These are phyloP conservation scores for Cucurbita ficifolia DNA, from an alignment of 306 rosid genomes.

Conservation along the genomic window DNA sequence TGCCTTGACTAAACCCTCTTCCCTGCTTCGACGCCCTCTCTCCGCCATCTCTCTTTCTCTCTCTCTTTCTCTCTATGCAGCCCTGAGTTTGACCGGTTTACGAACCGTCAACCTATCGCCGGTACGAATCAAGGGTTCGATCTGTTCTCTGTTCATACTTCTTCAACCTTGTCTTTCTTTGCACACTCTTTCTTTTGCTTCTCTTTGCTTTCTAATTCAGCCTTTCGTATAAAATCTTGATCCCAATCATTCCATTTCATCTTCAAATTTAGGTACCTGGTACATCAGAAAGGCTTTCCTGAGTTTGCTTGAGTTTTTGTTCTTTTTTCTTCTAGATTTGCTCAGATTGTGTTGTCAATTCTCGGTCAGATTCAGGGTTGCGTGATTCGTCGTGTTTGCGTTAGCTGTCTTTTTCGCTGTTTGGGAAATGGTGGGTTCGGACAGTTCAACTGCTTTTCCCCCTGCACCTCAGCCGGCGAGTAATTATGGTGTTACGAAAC, in stretches of 20 bases:
- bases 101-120: not conserved
- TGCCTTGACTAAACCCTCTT: not conserved
- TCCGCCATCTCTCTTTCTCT: not conserved
- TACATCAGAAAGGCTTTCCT: not conserved
- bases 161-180: not conserved
- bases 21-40: not conserved
- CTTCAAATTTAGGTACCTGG: not conserved
- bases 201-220: not conserved
- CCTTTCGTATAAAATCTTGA: not conserved
- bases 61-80: not conserved
- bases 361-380: slow-evolving; percentile 10
- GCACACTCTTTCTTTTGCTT: not conserved
- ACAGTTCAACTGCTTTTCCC: slow-evolving; percentile 21
- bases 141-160: not conserved
- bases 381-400: not conserved
- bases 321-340: not conserved
- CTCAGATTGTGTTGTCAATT: not conserved
- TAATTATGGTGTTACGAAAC: slow-evolving; percentile 47
- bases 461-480: slow-evolving; percentile 23
- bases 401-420: not conserved
- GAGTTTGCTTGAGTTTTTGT: not conserved
- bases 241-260: not conserved
- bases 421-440: slow-evolving; percentile 53
- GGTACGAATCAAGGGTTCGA: slow-evolving; percentile 1
- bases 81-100: not conserved